These are phyloP conservation scores for Apiospora sp. DNA, from an alignment of 2,329 filamentous ascomycete species.

Conservation along the genomic window DNA sequence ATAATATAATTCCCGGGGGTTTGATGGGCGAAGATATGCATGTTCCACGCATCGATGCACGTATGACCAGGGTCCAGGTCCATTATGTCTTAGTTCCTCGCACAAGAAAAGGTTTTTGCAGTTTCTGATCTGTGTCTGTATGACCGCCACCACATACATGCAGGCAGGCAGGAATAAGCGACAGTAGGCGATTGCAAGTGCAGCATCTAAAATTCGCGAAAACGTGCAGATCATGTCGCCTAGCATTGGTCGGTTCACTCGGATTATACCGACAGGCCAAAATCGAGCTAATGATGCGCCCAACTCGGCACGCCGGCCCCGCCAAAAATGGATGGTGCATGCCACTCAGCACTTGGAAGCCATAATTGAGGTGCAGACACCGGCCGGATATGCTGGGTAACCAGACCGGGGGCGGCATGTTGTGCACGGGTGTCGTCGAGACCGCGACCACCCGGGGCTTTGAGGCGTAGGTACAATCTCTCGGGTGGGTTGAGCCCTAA, in stretches of 20 bases:
- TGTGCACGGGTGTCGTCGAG: background rate
- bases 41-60: background rate
- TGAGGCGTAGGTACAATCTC: background rate
- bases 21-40: background rate
- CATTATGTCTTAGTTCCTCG: background rate
- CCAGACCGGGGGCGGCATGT: background rate
- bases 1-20: background rate
- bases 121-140: background rate
- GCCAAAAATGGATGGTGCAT: no score
- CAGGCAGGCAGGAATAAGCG: background rate
- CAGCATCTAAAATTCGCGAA: background rate
- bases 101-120: background rate
- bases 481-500: no score
- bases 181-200: background rate
- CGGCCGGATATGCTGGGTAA: no score
- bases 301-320: background rate
- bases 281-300: background rate
- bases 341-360: background rate
- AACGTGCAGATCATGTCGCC: slow-evolving; percentile 6
- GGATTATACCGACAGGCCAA: background rate
- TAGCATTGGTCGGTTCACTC: slow-evolving; percentile 4
- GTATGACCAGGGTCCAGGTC: background rate
- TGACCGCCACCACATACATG: background rate
- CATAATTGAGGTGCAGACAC: no score
- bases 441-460: background rate